Conservation (phyloP, 1,139 yeast genomes). For the Taphrina deformans region DNA sequence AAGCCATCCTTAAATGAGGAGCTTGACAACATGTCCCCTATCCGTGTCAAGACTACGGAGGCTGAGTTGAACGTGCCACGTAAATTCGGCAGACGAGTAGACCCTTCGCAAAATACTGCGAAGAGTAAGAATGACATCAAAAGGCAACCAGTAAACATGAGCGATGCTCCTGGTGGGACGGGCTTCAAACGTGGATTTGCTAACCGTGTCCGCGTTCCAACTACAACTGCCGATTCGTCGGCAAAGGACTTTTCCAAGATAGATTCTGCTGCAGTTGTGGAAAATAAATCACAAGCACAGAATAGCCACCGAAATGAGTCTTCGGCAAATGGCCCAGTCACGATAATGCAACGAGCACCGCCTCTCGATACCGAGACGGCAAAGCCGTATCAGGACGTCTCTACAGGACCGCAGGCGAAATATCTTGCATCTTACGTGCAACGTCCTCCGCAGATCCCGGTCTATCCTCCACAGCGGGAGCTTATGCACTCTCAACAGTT, state of each 20-base stretch:
- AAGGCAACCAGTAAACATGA: slow-evolving; percentile 29
- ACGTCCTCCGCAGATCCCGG: neutral
- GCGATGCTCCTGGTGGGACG: slow-evolving; percentile 20
- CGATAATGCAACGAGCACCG: neutral
- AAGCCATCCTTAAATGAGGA: slow-evolving; percentile 15
- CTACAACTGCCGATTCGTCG: neutral
- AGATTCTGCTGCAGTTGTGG: neutral
- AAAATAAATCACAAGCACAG: neutral
- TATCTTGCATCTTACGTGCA: neutral
- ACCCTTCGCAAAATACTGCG: neutral
- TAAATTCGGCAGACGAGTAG: slow-evolving; percentile 18
- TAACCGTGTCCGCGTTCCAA: slow-evolving; percentile 11
- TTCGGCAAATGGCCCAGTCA: neutral
- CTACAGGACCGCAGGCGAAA: neutral
- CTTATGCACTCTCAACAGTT: neutral
- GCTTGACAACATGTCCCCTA: slow-evolving; percentile 18
- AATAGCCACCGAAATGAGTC: neutral
- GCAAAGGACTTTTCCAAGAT: neutral
- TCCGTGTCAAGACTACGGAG: slow-evolving; percentile 26
- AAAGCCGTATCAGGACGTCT: neutral
- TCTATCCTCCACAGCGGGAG: neutral
- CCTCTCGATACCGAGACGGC: neutral
- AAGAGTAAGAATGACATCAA: slow-evolving; percentile 19
- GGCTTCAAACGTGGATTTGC: slow-evolving; percentile 30
- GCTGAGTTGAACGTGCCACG: slow-evolving; percentile 10